Base-by-base conservation (phyloP, 1,139 yeast species). In the Oligophagozyma castellii region DNA sequence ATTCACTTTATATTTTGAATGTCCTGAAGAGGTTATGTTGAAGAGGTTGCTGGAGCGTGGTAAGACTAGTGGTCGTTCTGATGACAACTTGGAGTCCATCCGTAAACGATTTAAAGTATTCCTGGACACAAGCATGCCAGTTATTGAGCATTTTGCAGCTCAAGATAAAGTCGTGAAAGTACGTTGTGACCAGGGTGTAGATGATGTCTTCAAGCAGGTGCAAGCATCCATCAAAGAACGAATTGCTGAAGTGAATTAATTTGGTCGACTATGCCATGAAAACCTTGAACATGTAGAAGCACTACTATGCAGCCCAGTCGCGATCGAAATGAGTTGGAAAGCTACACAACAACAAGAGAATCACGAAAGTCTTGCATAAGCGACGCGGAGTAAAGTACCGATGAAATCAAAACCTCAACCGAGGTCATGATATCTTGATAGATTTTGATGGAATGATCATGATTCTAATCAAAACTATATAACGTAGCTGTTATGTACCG, bases 81-180 rank as follows among this genome's bases (percentile, higher is more conserved):
- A 89, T 55, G 98, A 89, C 53, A 89, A 89, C 56, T 67, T 76
- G 34, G 96, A 86, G 48, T 73, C 89, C 43, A 86, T 89, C 53
- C 75, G 66, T 48, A 86, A 89, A 62, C 70, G 98, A 55, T 89
- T 89, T 63, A 67, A 62, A 42, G 78, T 89, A 10, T 89, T 89
- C 51, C 53, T 75, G 32, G 93, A 84, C 27, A 84, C 96, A 5
- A 77, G 93, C 37, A 78, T 79, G 84, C 98, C 98, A 2, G 98
- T 89, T 8, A 83, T 89, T 25, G 79, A 84, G 33, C 72, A 83
- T 56, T 89, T 72, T 48, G 86, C 71, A 20, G 63, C 70, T 43
- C 76, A 77, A 42, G 72, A 67, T 32, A 79, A 73, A 53, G 95
- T 89, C 11, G 76, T 84, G 30, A 75, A 69, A 48, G 71, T 89